Base-by-base conservation (phyloP, 164 flowering plant species). In the Liriodendron chinense region DNA sequence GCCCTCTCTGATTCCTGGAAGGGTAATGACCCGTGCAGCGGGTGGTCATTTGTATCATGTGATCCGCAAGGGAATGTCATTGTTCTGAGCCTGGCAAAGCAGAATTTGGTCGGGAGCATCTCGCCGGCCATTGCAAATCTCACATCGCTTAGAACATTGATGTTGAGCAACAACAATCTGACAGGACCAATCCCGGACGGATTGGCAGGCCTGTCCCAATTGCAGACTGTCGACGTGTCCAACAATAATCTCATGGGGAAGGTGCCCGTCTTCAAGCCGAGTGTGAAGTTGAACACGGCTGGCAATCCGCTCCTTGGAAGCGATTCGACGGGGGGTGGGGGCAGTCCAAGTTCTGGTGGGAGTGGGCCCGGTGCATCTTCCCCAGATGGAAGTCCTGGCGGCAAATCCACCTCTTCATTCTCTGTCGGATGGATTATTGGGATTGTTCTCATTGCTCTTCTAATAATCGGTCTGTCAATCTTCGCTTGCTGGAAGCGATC, bases 231-330 rank as follows among this genome's bases (percentile, higher is more conserved):
- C 20, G 94, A 90, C 79, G 85, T 89, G 34, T 82, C 89, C 6
- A 90, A 90, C 77, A 90, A 90, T 57, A 85, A 90, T 48, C 80
- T 90, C 10, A 71, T 73, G 1, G 94, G 91, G 12, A 74, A 77
- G 53, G 47, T 84, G n/a, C 92, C 91, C 0, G 34, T 1, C 13
- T 86, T 88, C 74, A 22, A 75, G 0, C 0, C 74, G 0, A 26
- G 48, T 2, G 89, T 89, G 72, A 71, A 28, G 7, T 63, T 88
- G 68, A 84, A 62, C 12, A 56, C 78, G 9, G 9, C 70, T 1
- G 90, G 89, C 8, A 90, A 90, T 78, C 81, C 72, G 0, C 65
- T 81, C 10, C 76, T 88, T 8, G 90, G 89, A 4, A 78, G 20
- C 14, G 20, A 74, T 12, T 13, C 71, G 1, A 12, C 78, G 0